Conservation (phyloP, 306 rosid species). For the Betula pendula region DNA sequence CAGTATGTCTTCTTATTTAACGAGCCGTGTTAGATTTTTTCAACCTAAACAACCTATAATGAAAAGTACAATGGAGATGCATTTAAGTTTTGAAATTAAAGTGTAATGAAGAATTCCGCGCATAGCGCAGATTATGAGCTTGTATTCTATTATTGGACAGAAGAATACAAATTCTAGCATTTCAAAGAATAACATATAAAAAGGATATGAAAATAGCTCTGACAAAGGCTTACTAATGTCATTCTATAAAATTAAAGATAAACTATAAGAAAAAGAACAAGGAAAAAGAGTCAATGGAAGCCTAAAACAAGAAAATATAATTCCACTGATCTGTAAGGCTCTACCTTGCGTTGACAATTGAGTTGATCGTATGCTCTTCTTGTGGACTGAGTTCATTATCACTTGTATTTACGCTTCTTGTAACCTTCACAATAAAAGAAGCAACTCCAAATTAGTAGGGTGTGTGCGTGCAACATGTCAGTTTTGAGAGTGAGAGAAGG, state of each 20-base stretch:
- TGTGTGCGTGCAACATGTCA: neutral
- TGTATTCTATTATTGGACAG: neutral
- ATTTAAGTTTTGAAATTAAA: too few species aligned
- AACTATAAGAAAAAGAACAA: neutral
- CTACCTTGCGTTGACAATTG: conserved; percentile 83
- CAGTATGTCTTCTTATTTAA: too few species aligned
- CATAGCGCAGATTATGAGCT: too few species aligned
- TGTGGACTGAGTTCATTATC: conserved; percentile 70
- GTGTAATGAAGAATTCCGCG: too few species aligned
- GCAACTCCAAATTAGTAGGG: conserved; percentile 2
- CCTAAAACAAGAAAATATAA: neutral
- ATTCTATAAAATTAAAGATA: neutral
- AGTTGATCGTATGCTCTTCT: conserved; percentile 72
- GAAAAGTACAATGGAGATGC: too few species aligned
- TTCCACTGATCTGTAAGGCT: conserved; percentile 7
- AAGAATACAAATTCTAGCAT: neutral
- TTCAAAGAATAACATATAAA: neutral
- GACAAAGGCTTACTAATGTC: neutral
- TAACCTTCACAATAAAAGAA: conserved; percentile 54
- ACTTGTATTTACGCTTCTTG: conserved; percentile 48
- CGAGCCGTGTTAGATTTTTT: too few species aligned
- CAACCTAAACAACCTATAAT: too few species aligned
- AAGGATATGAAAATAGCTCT: neutral
- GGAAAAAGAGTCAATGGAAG: neutral
- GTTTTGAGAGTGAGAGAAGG: conserved; percentile 4